These are phyloP conservation scores for Boletus sp. DNA, from an alignment of 768 basidiomycete genomes.

Conservation along the genomic window DNA sequence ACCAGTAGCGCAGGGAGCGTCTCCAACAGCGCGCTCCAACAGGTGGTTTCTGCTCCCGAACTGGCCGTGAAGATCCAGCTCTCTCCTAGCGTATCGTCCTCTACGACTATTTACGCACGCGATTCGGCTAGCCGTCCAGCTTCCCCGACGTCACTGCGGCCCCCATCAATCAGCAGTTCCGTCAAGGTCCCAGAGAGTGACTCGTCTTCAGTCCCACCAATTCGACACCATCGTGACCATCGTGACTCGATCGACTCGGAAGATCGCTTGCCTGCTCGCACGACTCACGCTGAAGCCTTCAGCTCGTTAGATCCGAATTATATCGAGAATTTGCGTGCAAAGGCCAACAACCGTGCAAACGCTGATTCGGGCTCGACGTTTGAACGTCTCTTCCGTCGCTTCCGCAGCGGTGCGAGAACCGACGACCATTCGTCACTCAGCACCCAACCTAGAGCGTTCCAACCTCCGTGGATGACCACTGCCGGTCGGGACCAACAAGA, in stretches of 20 bases:
- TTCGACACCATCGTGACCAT: slow-evolving; percentile 16
- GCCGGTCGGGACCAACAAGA: slow-evolving; percentile 65
- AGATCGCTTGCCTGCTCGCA: slow-evolving; percentile 40
- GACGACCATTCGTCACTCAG: slow-evolving; percentile 26
- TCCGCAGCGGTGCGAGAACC: slow-evolving; percentile 17
- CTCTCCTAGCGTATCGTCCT: slow-evolving; percentile 19
- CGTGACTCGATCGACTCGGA: slow-evolving; percentile 30
- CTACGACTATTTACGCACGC: neutral
- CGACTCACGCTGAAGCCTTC: slow-evolving; percentile 64
- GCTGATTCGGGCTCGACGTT: slow-evolving; percentile 18
- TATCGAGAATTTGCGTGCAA: slow-evolving; percentile 45
- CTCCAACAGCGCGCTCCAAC: slow-evolving; percentile 3
- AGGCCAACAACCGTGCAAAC: slow-evolving; percentile 27
- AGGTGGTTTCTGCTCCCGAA: slow-evolving; percentile 8
- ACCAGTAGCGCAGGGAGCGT: slow-evolving; percentile 33
- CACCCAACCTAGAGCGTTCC: slow-evolving; percentile 34
- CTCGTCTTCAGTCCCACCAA: slow-evolving; percentile 8
- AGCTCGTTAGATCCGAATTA: slow-evolving; percentile 54
- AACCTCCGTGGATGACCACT: slow-evolving; percentile 64
- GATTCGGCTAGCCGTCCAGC: slow-evolving; percentile 19
- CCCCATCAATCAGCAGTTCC: slow-evolving; percentile 9
- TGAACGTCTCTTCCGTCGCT: slow-evolving; percentile 23
- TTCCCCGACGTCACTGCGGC: slow-evolving; percentile 18
- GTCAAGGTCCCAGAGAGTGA: slow-evolving; percentile 7
- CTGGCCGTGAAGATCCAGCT: slow-evolving; percentile 15